Base-by-base conservation (phyloP, 768 basidiomycete species). In the Leucosporidium scottii region DNA sequence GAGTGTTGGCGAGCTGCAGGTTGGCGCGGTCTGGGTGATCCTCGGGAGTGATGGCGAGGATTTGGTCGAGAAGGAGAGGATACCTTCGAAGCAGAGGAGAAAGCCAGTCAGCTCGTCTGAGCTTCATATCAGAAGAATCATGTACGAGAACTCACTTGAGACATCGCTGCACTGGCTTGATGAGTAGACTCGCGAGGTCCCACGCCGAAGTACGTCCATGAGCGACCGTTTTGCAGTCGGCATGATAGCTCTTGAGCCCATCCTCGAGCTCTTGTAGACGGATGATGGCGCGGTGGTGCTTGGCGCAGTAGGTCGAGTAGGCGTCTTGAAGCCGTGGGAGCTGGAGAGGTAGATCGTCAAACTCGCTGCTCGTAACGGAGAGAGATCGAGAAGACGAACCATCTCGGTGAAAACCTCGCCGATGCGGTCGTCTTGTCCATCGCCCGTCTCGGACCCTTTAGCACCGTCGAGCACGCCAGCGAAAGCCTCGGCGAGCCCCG, bases 131-230 rank as follows among this genome's bases (percentile, higher is more conserved):
- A n/a, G n/a, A n/a, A n/a, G n/a, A n/a, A n/a, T n/a, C n/a, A n/a
- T n/a, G n/a, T n/a, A 17, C 7, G 39, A 9, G 10, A 3, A 44
- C 39, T 44, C 15, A 44, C 82, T 98, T 98, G 84, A 94, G 96
- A 73, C 98, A 88, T 69, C 96, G 86, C 78, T 99, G 96, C 59
- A 99, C 89, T 10, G 96, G 96, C 81, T 97, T 97, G 83, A 98
- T 98, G 68, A 98, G 85, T 80, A 98, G 94, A 13, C 91, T 92
- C 67, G 91, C 90, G 39, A 99, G 83, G 76, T 99, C 96, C 76
- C 89, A 87, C 78, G 89, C 89, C 75, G 87, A 87, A 74, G 91
- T 90, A 80, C 93, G 64, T 1, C 72, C 71, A 55, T 61, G 59
- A 13, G 69, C 61, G n/a, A 75, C 68, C 21, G 68, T 72, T 64